Evolutionary conservation across 129 eudicot species (phyloP).

Genomic region (Centaurea solstitialis): DNA sequence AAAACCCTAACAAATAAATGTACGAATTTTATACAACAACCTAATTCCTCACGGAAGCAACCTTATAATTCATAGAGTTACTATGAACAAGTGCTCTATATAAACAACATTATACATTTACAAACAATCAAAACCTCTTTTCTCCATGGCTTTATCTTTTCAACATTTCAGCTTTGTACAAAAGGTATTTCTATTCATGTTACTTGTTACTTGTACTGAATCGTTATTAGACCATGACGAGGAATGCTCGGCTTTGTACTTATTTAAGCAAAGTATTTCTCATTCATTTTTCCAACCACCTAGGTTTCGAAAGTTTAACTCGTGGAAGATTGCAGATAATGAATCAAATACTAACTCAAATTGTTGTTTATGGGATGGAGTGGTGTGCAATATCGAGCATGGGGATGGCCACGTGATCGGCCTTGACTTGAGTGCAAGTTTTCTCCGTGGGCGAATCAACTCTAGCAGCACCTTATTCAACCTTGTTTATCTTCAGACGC

Average conservation of each 20-base stretch:
- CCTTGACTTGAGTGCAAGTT: constrained; percentile 23
- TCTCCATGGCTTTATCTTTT: not conserved
- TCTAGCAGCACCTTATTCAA: constrained; percentile 16
- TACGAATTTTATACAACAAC: too few species aligned
- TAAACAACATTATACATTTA: too few species aligned
- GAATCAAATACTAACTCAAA: not conserved
- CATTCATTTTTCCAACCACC: not conserved
- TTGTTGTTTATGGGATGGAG: constrained; percentile 20
- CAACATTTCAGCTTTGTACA: not conserved
- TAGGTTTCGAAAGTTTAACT: not conserved
- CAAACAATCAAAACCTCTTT: not conserved
- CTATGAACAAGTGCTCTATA: too few species aligned
- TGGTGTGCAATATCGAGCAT: not conserved
- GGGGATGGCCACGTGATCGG: not conserved
- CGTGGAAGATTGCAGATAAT: not conserved
- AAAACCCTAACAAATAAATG: too few species aligned
- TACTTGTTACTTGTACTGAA: not conserved
- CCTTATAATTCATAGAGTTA: too few species aligned
- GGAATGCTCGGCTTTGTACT: constrained; percentile 6
- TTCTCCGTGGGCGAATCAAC: constrained; percentile 6
- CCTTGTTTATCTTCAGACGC: constrained; percentile 28
- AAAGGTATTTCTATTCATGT: not conserved
- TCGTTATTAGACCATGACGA: not conserved
- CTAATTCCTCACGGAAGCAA: too few species aligned
- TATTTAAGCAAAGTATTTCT: constrained; percentile 6